These are phyloP conservation scores for Scutellaria minor DNA, from an alignment of 257 asterid genomes.

Conservation along the genomic window DNA sequence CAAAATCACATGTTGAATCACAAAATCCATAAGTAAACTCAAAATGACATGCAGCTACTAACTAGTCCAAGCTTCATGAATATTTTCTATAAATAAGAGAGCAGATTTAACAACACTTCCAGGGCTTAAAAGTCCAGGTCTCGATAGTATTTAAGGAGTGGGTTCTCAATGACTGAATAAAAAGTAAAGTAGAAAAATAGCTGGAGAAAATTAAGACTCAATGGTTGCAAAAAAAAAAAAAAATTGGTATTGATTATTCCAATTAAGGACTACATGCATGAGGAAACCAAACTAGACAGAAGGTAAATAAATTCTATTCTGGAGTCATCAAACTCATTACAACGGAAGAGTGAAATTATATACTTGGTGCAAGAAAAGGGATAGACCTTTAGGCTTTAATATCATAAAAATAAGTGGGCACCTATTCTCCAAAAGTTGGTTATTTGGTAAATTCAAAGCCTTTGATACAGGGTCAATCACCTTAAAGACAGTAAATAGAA, in stretches of 20 bases:
- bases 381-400: background rate
- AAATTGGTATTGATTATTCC: background rate
- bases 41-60: background rate
- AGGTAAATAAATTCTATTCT: background rate
- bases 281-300: conserved; percentile 15
- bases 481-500: conserved; percentile 21
- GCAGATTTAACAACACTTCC: conserved; percentile 10
- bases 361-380: background rate
- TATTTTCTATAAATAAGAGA: background rate
- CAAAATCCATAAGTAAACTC: background rate
- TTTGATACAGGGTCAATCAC: conserved; percentile 14
- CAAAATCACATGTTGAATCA: background rate
- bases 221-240: background rate
- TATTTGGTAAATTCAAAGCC: conserved; percentile 2
- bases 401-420: background rate
- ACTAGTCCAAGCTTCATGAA: conserved; percentile 12
- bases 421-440: background rate
- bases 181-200: too few relatives aligned
- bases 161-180: too few relatives aligned
- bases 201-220: too few relatives aligned
- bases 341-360: background rate
- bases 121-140: background rate
- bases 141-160: background rate
- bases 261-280: background rate
- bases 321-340: background rate